A percentile compares a stretch with the other conserved stretches of the same genome.
These are phyloP conservation scores for Tricholoma matsutake DNA, from an alignment of 768 basidiomycete genomes.

Conservation along the genomic window DNA sequence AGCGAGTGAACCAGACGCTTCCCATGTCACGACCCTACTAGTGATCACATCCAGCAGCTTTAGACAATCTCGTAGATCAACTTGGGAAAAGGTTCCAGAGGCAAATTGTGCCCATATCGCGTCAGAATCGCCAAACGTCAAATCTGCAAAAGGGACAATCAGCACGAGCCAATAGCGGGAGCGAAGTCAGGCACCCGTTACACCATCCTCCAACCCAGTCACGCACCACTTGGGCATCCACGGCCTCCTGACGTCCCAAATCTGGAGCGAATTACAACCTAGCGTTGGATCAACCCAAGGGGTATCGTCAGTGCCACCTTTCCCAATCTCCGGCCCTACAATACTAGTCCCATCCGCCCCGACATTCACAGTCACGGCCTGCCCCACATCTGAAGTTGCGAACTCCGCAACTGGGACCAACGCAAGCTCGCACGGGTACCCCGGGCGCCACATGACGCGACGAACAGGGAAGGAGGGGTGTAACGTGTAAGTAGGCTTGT, in stretches of 20 bases:
- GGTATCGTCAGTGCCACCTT: constrained; percentile 9
- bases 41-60: constrained; percentile 69
- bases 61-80: constrained; percentile 64
- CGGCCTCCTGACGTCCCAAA: constrained; percentile 82
- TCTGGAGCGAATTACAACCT: constrained; percentile 68
- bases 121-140: constrained; percentile 68
- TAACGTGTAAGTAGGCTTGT: constrained; percentile 65
- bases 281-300: constrained; percentile 7
- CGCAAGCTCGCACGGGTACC: constrained; percentile 72
- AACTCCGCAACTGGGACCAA: constrained; percentile 64
- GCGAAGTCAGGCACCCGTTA: constrained; percentile 54
- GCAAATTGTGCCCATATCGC: constrained; percentile 70
- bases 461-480: constrained; percentile 75
- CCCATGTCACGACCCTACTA: constrained; percentile 64
- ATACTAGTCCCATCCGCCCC: constrained; percentile 10
- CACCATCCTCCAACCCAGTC: constrained; percentile 67
- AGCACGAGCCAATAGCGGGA: not conserved
- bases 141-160: constrained; percentile 40
- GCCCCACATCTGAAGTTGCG: constrained; percentile 23
- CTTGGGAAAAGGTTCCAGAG: constrained; percentile 75
- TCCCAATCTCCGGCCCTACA: constrained; percentile 8
- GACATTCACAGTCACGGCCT: constrained; percentile 19
- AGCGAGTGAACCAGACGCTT: constrained; percentile 56
- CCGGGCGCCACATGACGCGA: constrained; percentile 73
- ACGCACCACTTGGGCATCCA: constrained; percentile 85